Conservation (phyloP, 371 early-diverging fungal species). For the Massospora cicadina region DNA sequence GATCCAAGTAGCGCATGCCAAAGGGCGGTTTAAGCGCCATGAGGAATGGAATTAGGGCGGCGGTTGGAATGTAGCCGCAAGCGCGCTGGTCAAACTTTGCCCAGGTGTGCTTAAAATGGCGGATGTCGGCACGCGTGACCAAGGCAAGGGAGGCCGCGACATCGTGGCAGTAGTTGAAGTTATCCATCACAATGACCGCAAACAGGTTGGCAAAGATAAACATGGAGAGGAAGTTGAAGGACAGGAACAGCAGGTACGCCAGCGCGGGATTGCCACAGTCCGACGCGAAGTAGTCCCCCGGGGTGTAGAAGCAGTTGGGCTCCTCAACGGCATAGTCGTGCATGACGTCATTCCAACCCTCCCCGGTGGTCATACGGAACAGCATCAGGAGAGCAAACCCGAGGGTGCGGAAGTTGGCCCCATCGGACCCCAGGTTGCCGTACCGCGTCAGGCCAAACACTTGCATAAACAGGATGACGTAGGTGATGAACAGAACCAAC, state of each 20-base stretch:
- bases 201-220: slow-evolving; percentile 55
- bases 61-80: slow-evolving; percentile 29
- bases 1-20: slow-evolving; percentile 19
- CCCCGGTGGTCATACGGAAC: slow-evolving; percentile 45
- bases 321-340: slow-evolving; percentile 39
- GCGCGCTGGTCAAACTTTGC: slow-evolving; percentile 30
- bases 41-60: slow-evolving; percentile 29
- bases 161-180: slow-evolving; percentile 50
- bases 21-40: slow-evolving; percentile 24
- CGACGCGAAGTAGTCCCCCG: slow-evolving; percentile 27
- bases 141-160: slow-evolving; percentile 33
- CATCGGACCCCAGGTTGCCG: slow-evolving; percentile 28
- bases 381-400: slow-evolving; percentile 36
- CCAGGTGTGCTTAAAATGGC: slow-evolving; percentile 40
- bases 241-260: slow-evolving; percentile 40
- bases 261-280: slow-evolving; percentile 44
- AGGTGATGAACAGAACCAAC: slow-evolving; percentile 42
- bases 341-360: slow-evolving; percentile 55
- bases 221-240: slow-evolving; percentile 55
- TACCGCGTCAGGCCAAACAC: slow-evolving; percentile 46
- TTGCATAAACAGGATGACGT: slow-evolving; percentile 50
- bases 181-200: slow-evolving; percentile 49
- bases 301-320: slow-evolving; percentile 36
- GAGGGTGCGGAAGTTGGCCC: slow-evolving; percentile 41
- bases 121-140: slow-evolving; percentile 44